phyloP scores from a whole-genome alignment of 140 eudicot species.

The Oenanthe javanica region DNA sequence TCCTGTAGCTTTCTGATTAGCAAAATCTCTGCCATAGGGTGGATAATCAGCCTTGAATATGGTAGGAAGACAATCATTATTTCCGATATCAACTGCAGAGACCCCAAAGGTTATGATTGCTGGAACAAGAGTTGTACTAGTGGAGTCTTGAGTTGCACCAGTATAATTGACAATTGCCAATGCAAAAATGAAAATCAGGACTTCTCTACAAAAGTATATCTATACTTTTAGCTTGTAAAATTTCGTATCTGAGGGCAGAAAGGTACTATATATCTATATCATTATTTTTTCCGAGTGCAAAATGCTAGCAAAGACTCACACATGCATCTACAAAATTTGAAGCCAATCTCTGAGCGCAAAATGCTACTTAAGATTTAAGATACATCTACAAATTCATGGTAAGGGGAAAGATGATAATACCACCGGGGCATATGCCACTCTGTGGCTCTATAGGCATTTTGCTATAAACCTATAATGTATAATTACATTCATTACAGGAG shows the following conservation, averaged over 20 bases:
- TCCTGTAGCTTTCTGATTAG: constrained; percentile 59
- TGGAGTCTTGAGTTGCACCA: constrained; percentile 37
- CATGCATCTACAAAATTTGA: too few species aligned
- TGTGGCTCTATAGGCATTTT: not conserved
- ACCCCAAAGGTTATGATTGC: constrained; percentile 79
- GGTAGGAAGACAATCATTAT: constrained; percentile 72
- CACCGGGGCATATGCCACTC: not conserved
- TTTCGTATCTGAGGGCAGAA: not conserved
- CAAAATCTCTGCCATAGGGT: constrained; percentile 90
- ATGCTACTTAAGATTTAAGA: too few species aligned
- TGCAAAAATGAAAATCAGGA: not conserved
- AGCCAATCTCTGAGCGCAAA: too few species aligned
- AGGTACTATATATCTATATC: not conserved
- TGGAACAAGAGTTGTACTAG: constrained; percentile 48
- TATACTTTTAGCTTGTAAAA: not conserved
- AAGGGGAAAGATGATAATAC: too few species aligned
- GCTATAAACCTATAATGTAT: not conserved
- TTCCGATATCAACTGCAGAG: constrained; percentile 87
- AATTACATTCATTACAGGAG: not conserved
- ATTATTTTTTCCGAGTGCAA: not conserved
- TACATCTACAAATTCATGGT: too few species aligned
- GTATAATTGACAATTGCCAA: not conserved
- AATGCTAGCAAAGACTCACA: too few species aligned
- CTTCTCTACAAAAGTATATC: not conserved
- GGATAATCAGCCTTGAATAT: constrained; percentile 85